Evolutionary conservation across 148 eudicot species (phyloP).

Genomic region (Heliamphora exappendiculata): DNA sequence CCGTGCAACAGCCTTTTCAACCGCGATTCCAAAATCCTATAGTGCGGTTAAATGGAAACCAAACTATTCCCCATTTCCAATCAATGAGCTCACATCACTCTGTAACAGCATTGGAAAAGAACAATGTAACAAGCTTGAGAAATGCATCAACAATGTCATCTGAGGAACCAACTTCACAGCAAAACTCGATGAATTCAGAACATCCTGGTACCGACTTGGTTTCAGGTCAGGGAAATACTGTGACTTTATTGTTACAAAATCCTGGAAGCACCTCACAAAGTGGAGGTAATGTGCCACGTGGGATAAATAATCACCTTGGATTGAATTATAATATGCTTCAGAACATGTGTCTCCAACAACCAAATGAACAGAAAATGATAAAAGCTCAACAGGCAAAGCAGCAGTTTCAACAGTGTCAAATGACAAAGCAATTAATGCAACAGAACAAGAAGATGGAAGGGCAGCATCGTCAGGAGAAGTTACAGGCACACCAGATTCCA

Average conservation of each 20-base stretch:
- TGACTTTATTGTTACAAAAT: neutral
- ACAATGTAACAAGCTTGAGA: neutral
- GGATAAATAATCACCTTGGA: neutral
- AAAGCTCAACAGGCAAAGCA: neutral
- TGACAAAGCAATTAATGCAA: neutral
- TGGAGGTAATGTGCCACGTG: conserved; percentile 1
- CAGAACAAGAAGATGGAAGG: neutral
- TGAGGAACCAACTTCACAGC: neutral
- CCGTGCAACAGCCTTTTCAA: conserved; percentile 5
- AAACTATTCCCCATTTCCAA: neutral
- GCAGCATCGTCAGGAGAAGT: neutral
- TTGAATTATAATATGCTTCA: neutral
- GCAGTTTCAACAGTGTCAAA: neutral
- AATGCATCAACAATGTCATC: neutral
- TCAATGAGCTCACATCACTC: neutral
- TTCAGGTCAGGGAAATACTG: neutral
- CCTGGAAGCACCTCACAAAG: neutral
- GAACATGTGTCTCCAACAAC: neutral
- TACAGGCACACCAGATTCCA: neutral
- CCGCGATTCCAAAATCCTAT: neutral
- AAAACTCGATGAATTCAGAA: neutral
- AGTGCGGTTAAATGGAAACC: conserved; percentile 3
- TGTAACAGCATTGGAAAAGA: neutral
- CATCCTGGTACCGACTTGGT: neutral
- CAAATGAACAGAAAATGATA: neutral